phyloP scores from a whole-genome alignment of 768 basidiomycete genomes.

The Udeniomyces megalosporus region DNA sequence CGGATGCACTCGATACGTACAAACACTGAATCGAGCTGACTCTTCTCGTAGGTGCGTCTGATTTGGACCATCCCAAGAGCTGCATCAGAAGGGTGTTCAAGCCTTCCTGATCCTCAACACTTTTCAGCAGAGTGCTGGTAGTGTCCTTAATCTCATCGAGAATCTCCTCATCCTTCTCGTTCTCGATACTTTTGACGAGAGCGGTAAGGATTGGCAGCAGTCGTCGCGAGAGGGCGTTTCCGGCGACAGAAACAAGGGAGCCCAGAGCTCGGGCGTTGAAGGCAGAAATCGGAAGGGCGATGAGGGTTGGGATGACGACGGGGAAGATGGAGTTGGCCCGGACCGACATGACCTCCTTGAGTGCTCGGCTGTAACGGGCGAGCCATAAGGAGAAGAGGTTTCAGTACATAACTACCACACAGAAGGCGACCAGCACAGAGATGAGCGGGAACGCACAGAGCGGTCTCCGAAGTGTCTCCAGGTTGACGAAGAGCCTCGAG shows the following conservation, averaged over 20 bases:
- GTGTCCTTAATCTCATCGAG: conserved; percentile 56
- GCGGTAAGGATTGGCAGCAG: conserved; percentile 62
- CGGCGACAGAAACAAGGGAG: conserved; percentile 84
- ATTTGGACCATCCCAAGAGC: conserved; percentile 78
- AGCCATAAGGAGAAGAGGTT: too few relatives aligned
- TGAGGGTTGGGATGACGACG: conserved; percentile 82
- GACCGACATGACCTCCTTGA: conserved; percentile 87
- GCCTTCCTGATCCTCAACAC: conserved; percentile 72
- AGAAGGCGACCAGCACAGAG: too few relatives aligned
- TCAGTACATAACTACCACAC: too few relatives aligned
- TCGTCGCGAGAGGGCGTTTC: conserved; percentile 69
- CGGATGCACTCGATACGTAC: neutral
- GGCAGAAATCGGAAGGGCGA: conserved; percentile 72
- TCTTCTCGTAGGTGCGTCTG: conserved; percentile 50
- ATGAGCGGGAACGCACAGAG: too few relatives aligned
- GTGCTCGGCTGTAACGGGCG: too few relatives aligned
- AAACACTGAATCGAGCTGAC: conserved; percentile 67
- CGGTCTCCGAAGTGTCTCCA: conserved; percentile 85
- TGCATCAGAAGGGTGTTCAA: conserved; percentile 76
- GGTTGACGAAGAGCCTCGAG: conserved; percentile 85
- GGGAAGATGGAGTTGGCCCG: conserved; percentile 93
- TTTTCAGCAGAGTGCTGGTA: conserved; percentile 52
- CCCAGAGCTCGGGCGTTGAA: conserved; percentile 89
- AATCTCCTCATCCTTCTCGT: conserved; percentile 49
- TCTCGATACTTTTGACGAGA: conserved; percentile 59